Evolutionary conservation across 73 alveolate genomes (phyloP), one percentile per base, ranked within the genome.

Genomic region (Paramecium sexaurelia): DNA sequence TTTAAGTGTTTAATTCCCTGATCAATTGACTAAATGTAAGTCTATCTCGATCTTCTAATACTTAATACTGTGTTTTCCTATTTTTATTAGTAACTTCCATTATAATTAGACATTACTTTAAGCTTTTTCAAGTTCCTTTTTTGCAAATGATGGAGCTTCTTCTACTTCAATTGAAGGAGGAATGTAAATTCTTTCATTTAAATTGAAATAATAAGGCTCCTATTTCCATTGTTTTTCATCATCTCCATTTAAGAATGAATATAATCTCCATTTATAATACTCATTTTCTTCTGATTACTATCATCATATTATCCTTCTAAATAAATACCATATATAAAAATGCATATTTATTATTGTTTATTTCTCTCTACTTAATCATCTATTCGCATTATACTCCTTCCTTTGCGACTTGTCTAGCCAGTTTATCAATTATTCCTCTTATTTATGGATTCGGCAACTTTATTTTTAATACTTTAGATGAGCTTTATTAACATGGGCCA

Each of bases 221-320:
- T 36, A 68, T 9, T 71, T 88, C 94, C 94, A 88, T 17, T 68
- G 33, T 71, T 88, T 88, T 10, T 88, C 94, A 41, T 88, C 83
- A 41, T 88, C 94, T 6, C 94, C 94, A 43, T 88, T 45, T 19
- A 35, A 6, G 29, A 41, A 43, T n/a, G 94, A 88, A 68, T 71
- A 71, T 2, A 88, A 84, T 69, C 91, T 69, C 94, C 94, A 88
- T 71, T 88, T 88, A 33, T 88, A 88, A 51, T 88, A 88, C 22
- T 88, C 73, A 41, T 88, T 56, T 17, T 88, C 94, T 22, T 86
- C 83, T 7, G 86, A 86, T 32, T 56, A 24, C 87, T 73, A 33
- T 6, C 3, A 22, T 32, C 7, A 10, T 39, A 0, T 9, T 51
- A 10, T 17, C 22, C 8, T 8, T n/a, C 29, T 32, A 73, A 36